Evolutionary conservation across 352 stramenopile species (phyloP).

Genomic region (Phytopythium ostracodes): DNA sequence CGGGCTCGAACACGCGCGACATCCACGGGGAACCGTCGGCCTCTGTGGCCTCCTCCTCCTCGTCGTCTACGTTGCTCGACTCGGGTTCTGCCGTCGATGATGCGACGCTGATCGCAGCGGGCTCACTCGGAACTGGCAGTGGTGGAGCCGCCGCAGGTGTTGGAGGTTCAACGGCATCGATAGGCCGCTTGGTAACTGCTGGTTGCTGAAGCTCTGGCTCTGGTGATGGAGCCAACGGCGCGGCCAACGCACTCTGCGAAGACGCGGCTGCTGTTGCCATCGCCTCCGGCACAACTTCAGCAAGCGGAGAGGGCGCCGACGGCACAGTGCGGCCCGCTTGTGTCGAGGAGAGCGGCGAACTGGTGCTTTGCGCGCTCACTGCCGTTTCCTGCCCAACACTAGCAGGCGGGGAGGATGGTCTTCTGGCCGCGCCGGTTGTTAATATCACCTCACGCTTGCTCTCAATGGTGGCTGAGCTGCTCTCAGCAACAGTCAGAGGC

Average conservation of each 20-base stretch:
- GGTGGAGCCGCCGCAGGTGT: not conserved
- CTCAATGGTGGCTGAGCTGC: not conserved
- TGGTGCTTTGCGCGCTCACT: not conserved
- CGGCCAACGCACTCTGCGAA: not conserved
- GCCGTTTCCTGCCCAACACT: no score
- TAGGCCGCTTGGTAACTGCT: not conserved
- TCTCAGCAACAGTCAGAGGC: not conserved
- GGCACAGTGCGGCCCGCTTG: not conserved
- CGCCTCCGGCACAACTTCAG: no score
- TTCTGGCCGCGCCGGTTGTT: not conserved
- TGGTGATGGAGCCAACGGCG: not conserved
- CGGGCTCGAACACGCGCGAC: slow-evolving; percentile 34
- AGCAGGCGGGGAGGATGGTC: not conserved
- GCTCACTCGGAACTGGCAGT: not conserved
- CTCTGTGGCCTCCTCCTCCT: slow-evolving; percentile 1
- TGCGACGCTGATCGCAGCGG: not conserved
- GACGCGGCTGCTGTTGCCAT: no score
- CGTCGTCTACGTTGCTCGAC: not conserved
- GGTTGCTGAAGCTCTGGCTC: not conserved
- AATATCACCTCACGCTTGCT: not conserved
- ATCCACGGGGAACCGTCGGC: slow-evolving; percentile 17
- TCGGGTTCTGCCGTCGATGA: not conserved
- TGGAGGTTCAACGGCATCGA: not conserved
- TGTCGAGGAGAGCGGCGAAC: not conserved
- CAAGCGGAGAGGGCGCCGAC: not conserved